phyloP scores from a whole-genome alignment of 768 basidiomycete species.

The Imleria badia region DNA sequence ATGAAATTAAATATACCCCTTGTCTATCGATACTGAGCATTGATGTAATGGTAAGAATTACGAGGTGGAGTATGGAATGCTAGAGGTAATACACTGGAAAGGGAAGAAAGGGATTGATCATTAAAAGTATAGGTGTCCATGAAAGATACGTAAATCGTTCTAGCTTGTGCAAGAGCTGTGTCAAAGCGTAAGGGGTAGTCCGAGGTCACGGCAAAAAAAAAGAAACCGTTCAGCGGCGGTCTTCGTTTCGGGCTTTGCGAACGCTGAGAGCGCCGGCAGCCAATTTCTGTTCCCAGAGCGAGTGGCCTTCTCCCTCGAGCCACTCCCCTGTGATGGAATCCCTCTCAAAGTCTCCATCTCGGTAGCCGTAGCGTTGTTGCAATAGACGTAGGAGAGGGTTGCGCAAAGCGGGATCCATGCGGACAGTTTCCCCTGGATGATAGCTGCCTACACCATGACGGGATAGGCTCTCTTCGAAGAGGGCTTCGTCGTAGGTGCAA shows the following conservation, averaged over 20 bases:
- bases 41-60: constrained; percentile 26
- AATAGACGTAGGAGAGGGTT: constrained; percentile 76
- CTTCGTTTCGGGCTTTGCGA: constrained; percentile 38
- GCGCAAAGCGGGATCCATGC: constrained; percentile 85
- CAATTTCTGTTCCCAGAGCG: constrained; percentile 60
- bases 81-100: constrained; percentile 19
- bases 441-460: constrained; percentile 81
- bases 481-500: constrained; percentile 79
- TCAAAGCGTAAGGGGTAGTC: constrained; percentile 11
- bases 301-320: constrained; percentile 64
- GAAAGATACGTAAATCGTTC: constrained; percentile 27
- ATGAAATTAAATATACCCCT: constrained; percentile 18
- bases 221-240: constrained; percentile 34
- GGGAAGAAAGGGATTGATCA: constrained; percentile 6
- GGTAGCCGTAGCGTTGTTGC: constrained; percentile 71
- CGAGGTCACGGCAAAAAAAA: not conserved
- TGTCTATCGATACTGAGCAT: constrained; percentile 16
- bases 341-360: constrained; percentile 84
- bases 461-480: constrained; percentile 82
- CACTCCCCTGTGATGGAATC: constrained; percentile 63
- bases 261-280: constrained; percentile 36
- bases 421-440: constrained; percentile 78
- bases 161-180: constrained; percentile 9
- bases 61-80: constrained; percentile 21
- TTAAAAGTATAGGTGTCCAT: constrained; percentile 23